phyloP scores from a whole-genome alignment of 371 early-diverging fungal species.

The Chytridiales sp. region DNA sequence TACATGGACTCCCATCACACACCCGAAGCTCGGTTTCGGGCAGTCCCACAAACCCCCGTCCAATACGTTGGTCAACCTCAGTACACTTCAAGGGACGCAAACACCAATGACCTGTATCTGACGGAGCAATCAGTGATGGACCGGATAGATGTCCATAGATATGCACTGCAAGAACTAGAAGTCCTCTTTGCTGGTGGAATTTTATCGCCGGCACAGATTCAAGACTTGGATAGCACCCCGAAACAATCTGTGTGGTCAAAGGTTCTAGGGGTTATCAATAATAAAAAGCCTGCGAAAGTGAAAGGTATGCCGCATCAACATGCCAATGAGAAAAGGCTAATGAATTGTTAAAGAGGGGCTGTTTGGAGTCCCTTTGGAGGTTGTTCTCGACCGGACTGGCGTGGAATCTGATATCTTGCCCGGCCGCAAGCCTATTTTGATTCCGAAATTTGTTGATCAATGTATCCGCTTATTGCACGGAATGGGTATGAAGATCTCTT shows the following conservation, averaged over 20 bases:
- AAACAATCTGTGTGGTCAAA: conserved; percentile 67
- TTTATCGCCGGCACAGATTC: conserved; percentile 68
- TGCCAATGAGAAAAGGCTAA: too few relatives aligned
- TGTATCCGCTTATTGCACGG: conserved; percentile 71
- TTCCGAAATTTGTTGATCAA: conserved; percentile 84
- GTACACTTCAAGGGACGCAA: too few relatives aligned
- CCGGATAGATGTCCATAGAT: conserved; percentile 79
- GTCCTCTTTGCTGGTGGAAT: conserved; percentile 66
- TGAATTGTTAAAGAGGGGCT: conserved; percentile 58
- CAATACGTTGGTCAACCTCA: too few relatives aligned
- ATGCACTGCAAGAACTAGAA: conserved; percentile 76
- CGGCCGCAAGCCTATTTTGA: conserved; percentile 66
- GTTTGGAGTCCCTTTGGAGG: conserved; percentile 90
- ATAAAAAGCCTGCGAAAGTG: too few relatives aligned
- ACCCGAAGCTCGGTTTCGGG: too few relatives aligned
- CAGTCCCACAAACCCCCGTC: too few relatives aligned
- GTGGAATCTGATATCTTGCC: conserved; percentile 80
- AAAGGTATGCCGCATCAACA: conserved; percentile 51
- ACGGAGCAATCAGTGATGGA: conserved; percentile 82
- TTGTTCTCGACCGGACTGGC: conserved; percentile 78
- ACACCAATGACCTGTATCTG: conserved; percentile 35
- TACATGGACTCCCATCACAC: too few relatives aligned
- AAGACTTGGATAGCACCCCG: conserved; percentile 61
- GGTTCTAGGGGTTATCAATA: conserved; percentile 59
- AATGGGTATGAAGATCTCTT: conserved; percentile 63